These are phyloP conservation scores for Fusarium humuli DNA, from an alignment of 2,329 filamentous ascomycete species.

Conservation along the genomic window DNA sequence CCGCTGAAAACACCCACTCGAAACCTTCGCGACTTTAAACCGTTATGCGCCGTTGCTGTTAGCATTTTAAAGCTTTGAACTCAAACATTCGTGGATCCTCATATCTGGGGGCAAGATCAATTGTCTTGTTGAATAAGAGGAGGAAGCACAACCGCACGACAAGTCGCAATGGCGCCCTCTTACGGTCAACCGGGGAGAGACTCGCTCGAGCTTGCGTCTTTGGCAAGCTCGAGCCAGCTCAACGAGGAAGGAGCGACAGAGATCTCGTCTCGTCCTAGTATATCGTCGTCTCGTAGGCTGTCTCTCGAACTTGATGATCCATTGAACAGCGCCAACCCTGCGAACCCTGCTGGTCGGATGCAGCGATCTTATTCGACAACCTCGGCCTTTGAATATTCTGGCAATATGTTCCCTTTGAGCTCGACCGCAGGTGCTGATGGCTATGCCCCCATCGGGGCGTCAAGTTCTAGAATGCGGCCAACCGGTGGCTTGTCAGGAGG, in stretches of 20 bases:
- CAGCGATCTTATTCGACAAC: slow-evolving; percentile 86
- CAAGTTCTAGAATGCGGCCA: slow-evolving; percentile 65
- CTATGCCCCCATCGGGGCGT: slow-evolving; percentile 88
- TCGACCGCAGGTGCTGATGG: slow-evolving; percentile 77
- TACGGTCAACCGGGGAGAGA: slow-evolving; percentile 72
- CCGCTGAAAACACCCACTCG: slow-evolving; percentile 4
- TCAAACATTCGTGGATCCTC: slow-evolving; percentile 27
- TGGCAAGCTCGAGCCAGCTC: slow-evolving; percentile 80
- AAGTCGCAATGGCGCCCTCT: slow-evolving; percentile 56
- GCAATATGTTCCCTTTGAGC: slow-evolving; percentile 90
- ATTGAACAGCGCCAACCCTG: slow-evolving; percentile 68
- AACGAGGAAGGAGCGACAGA: slow-evolving; percentile 69
- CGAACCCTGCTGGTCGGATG: slow-evolving; percentile 61
- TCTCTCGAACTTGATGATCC: slow-evolving; percentile 88
- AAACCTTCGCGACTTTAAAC: slow-evolving; percentile 10
- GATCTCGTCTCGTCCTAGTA: slow-evolving; percentile 82
- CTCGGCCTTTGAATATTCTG: slow-evolving; percentile 95
- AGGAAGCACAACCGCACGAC: slow-evolving; percentile 6
- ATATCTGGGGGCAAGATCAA: slow-evolving; percentile 7
- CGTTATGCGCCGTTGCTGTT: slow-evolving; percentile 47
- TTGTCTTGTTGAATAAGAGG: slow-evolving; percentile 17
- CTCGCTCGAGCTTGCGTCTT: slow-evolving; percentile 94
- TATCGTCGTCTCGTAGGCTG: slow-evolving; percentile 90
- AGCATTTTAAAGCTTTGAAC: slow-evolving; percentile 25
- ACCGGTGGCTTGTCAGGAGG: slow-evolving; percentile 72